These are phyloP conservation scores for Cystobasidium ongulense DNA, from an alignment of 768 basidiomycete genomes.

Conservation along the genomic window DNA sequence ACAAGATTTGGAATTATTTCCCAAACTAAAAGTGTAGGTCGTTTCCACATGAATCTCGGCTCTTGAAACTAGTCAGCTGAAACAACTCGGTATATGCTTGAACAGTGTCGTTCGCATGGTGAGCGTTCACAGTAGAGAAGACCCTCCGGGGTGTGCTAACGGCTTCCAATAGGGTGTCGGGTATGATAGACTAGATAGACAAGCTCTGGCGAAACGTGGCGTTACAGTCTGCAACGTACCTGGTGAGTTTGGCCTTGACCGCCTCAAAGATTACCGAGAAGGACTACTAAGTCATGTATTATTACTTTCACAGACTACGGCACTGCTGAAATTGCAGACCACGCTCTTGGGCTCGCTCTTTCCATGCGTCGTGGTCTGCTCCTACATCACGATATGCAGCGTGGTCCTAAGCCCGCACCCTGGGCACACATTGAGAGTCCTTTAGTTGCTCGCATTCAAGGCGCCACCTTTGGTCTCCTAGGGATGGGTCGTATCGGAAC, in stretches of 20 bases:
- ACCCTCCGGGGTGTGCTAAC: not conserved
- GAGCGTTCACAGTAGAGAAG: not conserved
- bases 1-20: slow-evolving; percentile 32
- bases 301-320: slow-evolving; percentile 33
- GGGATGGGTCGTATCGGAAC: slow-evolving; percentile 41
- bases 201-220: slow-evolving; percentile 29
- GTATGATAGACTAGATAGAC: slow-evolving; percentile 37
- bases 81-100: not conserved
- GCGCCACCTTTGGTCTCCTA: slow-evolving; percentile 36
- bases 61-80: not conserved
- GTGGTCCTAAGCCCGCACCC: slow-evolving; percentile 17
- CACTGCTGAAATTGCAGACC: slow-evolving; percentile 39
- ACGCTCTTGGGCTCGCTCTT: slow-evolving; percentile 37
- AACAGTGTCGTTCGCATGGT: slow-evolving; percentile 5
- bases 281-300: too few species aligned
- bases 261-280: too few species aligned
- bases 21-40: slow-evolving; percentile 36
- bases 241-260: slow-evolving; percentile 29
- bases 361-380: slow-evolving; percentile 37
- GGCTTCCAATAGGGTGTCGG: slow-evolving; percentile 35
- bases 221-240: slow-evolving; percentile 39
- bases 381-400: slow-evolving; percentile 38
- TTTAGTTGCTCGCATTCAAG: slow-evolving; percentile 34
- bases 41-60: not conserved
- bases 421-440: slow-evolving; percentile 33